phyloP scores from a whole-genome alignment of 2,329 filamentous ascomycete species.

The Clonostachys sp. region DNA sequence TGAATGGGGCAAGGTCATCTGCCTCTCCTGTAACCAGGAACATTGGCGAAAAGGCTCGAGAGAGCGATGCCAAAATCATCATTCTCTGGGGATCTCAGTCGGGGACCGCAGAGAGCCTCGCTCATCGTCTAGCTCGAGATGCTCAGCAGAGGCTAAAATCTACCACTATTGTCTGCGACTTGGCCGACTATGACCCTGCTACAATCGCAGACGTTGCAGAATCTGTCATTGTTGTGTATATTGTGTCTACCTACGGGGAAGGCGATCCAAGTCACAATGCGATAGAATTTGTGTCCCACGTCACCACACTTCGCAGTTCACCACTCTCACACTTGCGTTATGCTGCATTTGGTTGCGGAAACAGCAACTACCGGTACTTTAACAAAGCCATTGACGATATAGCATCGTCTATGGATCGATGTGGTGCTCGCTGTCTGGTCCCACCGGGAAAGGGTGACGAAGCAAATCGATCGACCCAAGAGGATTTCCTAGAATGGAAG shows the following conservation, averaged over 20 bases:
- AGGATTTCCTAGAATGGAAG: constrained; percentile 3
- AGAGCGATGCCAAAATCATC: neutral
- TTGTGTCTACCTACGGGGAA: constrained; percentile 91
- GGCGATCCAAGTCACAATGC: constrained; percentile 98
- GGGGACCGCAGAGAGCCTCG: constrained; percentile 91
- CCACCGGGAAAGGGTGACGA: neutral
- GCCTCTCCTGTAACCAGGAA: neutral
- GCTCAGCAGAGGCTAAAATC: constrained; percentile 63
- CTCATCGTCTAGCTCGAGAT: constrained; percentile 82
- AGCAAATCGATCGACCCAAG: neutral
- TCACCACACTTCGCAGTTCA: constrained; percentile 43
- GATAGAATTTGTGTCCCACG: constrained; percentile 88
- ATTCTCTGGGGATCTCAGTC: constrained; percentile 78
- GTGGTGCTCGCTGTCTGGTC: neutral
- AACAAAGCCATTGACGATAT: constrained; percentile 66
- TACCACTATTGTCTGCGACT: constrained; percentile 11
- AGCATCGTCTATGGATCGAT: neutral
- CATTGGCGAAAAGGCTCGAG: neutral
- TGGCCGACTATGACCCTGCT: constrained; percentile 2
- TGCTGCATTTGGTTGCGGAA: constrained; percentile 82
- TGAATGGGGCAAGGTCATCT: neutral
- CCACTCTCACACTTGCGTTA: constrained; percentile 79
- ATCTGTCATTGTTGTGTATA: neutral
- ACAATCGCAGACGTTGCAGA: neutral
- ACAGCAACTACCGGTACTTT: constrained; percentile 99